Evolutionary conservation across 768 basidiomycete species (phyloP), one percentile per base, ranked within the genome.

Genomic region (Amanita polypyramis): DNA sequence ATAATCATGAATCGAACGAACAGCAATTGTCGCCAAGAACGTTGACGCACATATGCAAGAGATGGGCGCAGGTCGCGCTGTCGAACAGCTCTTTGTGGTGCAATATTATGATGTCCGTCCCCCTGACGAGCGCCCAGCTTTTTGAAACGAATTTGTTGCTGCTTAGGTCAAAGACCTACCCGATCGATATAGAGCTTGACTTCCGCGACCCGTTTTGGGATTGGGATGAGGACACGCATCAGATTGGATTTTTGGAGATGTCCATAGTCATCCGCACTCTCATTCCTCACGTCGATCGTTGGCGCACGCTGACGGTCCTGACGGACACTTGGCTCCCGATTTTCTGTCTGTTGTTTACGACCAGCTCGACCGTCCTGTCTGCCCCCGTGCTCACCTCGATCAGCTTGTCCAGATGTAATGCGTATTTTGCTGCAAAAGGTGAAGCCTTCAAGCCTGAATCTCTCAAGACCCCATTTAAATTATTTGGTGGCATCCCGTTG

Each of bases 241-340:
- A 50, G 4, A 67, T 78, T 43, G 58, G 62, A 12, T 61, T 63
- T 60, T 56, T 65, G 39, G 66, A 69, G 20, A 74, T 80, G 73
- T 65, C 72, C 40, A 52, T 60, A 11, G 57, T 77, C 30, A 62
- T 80, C 50, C 65, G 61, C 12, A 59, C 73, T 25, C 60, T 80
- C 8, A 55, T 74, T 6, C 66, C 70, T 10, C 72, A 74, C 23
- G 67, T 66, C 6, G 40, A 54, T 17, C 69, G 76, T 42, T 80
- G 78, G 76, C 61, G 63, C 36, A 61, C 51, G 10, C 43, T 80
- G 39, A 70, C 74, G 41, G 63, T 81, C n/a, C 60, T 76, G 41
- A 69, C 75, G 1, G 79, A 81, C 52, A 81, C 76, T 3, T 82
- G 79, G 77, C 64, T 66, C 1, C 79, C 79, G 9, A 72, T 80